Evolutionary conservation across 208 protist species (phyloP).

Genomic region (Leishmania turanica): DNA sequence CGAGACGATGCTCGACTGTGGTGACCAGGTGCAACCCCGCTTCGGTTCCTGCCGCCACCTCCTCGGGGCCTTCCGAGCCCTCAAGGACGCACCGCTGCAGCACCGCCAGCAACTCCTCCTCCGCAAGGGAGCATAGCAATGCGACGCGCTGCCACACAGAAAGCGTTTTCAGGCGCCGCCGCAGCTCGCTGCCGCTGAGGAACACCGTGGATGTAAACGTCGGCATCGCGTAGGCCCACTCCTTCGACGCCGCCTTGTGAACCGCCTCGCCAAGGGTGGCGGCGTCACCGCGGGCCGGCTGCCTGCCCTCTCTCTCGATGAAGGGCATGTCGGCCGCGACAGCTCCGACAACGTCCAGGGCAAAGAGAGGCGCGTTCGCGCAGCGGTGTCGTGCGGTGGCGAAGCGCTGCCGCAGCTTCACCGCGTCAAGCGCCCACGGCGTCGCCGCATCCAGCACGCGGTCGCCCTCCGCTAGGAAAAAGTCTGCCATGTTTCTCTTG

Average conservation of each 20-base stretch:
- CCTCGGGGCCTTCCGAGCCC: constrained; percentile 6
- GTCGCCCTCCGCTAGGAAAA: constrained; percentile 42
- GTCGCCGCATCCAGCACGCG: constrained; percentile 33
- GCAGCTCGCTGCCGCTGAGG: constrained; percentile 17
- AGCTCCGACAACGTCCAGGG: constrained; percentile 11
- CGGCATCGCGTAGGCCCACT: constrained; percentile 74
- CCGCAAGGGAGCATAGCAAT: constrained; percentile 11
- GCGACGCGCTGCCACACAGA: constrained; percentile 17
- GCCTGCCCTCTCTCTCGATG: constrained; percentile 50
- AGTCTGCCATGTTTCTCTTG: constrained; percentile 32
- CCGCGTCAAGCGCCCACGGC: constrained; percentile 39
- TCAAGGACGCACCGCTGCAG: constrained; percentile 28
- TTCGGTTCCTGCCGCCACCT: not conserved
- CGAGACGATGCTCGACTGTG: constrained; percentile 27
- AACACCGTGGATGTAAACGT: constrained; percentile 54
- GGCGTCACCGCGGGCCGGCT: constrained; percentile 25
- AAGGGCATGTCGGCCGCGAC: constrained; percentile 40
- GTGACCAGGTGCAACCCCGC: constrained; percentile 28
- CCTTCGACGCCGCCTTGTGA: constrained; percentile 26
- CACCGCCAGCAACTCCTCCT: constrained; percentile 22
- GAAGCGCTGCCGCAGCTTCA: not conserved
- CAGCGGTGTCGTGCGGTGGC: not conserved
- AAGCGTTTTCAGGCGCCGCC: constrained; percentile 1
- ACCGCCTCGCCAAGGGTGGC: constrained; percentile 51
- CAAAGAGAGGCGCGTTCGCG: not conserved